Conservation (phyloP, 306 rosid genomes). For the Abrus precatorius region DNA sequence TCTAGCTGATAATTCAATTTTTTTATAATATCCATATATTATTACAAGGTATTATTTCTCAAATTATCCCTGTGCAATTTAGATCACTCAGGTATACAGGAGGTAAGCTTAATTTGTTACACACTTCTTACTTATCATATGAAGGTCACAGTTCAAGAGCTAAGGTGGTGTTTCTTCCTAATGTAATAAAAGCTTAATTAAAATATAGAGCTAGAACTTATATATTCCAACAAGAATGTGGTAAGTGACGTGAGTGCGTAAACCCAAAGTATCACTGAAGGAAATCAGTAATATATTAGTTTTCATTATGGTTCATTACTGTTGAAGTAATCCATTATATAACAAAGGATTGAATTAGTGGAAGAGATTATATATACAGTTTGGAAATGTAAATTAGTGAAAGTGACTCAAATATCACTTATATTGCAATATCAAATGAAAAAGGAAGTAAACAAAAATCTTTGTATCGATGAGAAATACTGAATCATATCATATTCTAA, state of each 20-base stretch:
- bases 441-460: not conserved
- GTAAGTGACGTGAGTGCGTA: too few species aligned
- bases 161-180: slow-evolving; percentile 19
- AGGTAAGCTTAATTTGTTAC: not conserved
- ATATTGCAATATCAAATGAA: not conserved
- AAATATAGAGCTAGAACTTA: not conserved
- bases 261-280: too few species aligned
- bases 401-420: not conserved
- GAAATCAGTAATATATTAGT: not conserved
- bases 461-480: not conserved
- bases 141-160: slow-evolving; percentile 5
- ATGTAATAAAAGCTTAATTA: not conserved
- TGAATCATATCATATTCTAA: not conserved
- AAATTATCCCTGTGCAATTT: too few species aligned
- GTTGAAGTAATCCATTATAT: not conserved
- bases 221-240: not conserved
- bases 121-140: not conserved
- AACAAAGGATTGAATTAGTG: not conserved
- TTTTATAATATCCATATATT: not conserved
- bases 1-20: not conserved
- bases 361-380: not conserved
- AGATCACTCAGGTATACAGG: not conserved
- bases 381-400: not conserved
- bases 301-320: not conserved
- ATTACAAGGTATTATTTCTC: not conserved